phyloP scores from a whole-genome alignment of 106 monocot species.

The Dendrobium catenatum region DNA sequence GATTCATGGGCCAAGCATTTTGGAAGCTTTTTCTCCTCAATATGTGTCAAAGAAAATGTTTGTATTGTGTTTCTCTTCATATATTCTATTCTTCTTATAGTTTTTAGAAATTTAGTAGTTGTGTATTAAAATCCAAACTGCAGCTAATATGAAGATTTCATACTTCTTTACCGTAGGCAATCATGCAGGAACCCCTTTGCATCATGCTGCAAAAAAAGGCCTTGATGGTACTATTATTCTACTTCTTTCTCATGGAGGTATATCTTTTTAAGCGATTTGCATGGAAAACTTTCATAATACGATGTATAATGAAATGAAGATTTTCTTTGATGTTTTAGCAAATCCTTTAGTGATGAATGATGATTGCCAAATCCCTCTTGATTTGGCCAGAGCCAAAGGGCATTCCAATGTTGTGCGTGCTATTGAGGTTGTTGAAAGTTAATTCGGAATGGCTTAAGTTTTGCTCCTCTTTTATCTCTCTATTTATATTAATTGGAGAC shows the following conservation, averaged over 20 bases:
- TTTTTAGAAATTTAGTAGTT: background rate
- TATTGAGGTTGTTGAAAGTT: conserved; percentile 52
- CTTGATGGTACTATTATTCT: too few species aligned
- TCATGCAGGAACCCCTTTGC: too few species aligned
- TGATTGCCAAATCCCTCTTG: conserved; percentile 84
- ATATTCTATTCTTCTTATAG: background rate
- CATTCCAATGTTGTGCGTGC: conserved; percentile 71
- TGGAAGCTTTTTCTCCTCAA: conserved; percentile 16
- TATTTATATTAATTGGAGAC: background rate
- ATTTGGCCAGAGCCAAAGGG: conserved; percentile 77
- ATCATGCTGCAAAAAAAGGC: too few species aligned
- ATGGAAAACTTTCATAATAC: too few species aligned
- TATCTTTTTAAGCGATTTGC: too few species aligned
- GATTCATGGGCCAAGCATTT: too few species aligned
- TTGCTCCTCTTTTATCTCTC: background rate
- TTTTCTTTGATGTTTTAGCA: conserved; percentile 28
- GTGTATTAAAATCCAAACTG: conserved; percentile 10
- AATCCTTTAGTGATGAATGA: conserved; percentile 76
- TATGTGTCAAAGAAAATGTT: conserved; percentile 76
- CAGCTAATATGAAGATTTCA: too few species aligned
- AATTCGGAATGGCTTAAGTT: background rate
- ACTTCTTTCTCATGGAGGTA: too few species aligned
- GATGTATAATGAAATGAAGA: background rate
- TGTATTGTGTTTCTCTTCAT: conserved; percentile 1
- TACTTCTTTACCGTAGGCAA: conserved; percentile 13